These are phyloP conservation scores for Calocybe gambosa DNA, from an alignment of 1,284 basidiomycete genomes.

Conservation along the genomic window DNA sequence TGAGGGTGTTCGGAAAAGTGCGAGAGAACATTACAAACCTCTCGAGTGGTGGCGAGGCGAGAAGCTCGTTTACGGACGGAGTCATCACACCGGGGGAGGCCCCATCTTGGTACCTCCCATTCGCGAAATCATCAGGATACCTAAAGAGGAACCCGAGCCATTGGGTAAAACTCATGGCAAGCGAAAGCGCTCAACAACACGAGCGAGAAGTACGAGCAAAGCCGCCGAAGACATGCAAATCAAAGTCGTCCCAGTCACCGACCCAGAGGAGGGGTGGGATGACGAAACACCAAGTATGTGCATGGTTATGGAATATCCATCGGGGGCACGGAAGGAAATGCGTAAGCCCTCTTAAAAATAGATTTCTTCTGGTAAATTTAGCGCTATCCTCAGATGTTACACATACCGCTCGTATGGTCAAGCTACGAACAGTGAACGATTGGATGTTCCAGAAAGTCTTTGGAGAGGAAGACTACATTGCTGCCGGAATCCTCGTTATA, in stretches of 20 bases:
- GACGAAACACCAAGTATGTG: slow-evolving; percentile 67
- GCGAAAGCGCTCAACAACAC: slow-evolving; percentile 31
- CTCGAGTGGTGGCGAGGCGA: slow-evolving; percentile 95
- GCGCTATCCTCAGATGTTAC: slow-evolving; percentile 48
- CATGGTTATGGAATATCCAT: slow-evolving; percentile 65
- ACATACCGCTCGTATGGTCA: slow-evolving; percentile 39
- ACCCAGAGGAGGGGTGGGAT: slow-evolving; percentile 87
- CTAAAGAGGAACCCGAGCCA: slow-evolving; percentile 56
- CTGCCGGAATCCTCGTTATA: slow-evolving; percentile 83
- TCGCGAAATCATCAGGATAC: slow-evolving; percentile 75
- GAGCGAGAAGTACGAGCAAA: slow-evolving; percentile 37
- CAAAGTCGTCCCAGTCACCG: slow-evolving; percentile 25
- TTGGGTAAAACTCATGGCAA: slow-evolving; percentile 35
- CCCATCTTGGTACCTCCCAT: slow-evolving; percentile 70
- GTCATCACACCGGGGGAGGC: slow-evolving; percentile 27
- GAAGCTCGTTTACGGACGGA: slow-evolving; percentile 74
- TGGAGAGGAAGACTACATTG: slow-evolving; percentile 85
- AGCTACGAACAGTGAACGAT: slow-evolving; percentile 5
- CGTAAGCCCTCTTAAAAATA: slow-evolving; percentile 11
- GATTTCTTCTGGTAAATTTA: neutral
- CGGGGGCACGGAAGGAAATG: slow-evolving; percentile 38
- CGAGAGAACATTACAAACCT: slow-evolving; percentile 68
- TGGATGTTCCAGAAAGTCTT: slow-evolving; percentile 95
- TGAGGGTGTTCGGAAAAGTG: slow-evolving; percentile 70
- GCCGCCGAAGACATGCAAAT: slow-evolving; percentile 18